Base-by-base conservation (phyloP, 202 grass and related monocot species). In the Elaeis oleifera region DNA sequence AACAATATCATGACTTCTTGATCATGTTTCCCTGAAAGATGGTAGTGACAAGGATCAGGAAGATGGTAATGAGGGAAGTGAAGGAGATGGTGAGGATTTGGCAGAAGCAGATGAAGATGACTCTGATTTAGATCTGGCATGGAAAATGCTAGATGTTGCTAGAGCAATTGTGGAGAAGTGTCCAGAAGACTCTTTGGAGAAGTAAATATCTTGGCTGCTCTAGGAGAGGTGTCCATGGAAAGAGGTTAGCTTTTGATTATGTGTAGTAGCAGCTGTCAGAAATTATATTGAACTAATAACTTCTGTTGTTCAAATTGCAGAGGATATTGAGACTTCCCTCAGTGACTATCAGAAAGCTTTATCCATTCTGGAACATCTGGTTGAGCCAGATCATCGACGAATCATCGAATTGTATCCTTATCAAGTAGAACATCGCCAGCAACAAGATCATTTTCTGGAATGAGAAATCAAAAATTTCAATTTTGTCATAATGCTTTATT, bases 141-240 rank as follows among this genome's bases (percentile, higher is more conserved):
- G 87, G 87, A 88, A 90, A 79, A 85, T 96, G 84, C 74, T 96
- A 57, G 87, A 96, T 68, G 77, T 90, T 83, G 91, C 91, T 54
- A 90, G 91, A 79, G 87, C 65, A 51, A 90, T 96, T 79, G 81
- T 84, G 76, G 91, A 96, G 70, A 83, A 88, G 64, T 72, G 29
- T 60, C 57, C 67, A 50, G 87, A 80, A 5, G 76, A 85, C 60
- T 81, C 74, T 32, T 6, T 96, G 18, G 87, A 83, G 74, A 96
- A 82, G 84, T 85, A 48, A 91, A 91, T 60, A 83, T 91, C 11
- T 91, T 69, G 53, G 80, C 81, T 63, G 81, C 87, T 71, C 74
- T 96, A 16, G 91, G 77, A 22, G 87, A 91, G 85, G 91, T 85
- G 18, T 83, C 87, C 27, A 76, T 90, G 79, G 91, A 91, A 85